Percentiles rank a stretch among this genome's conserved stretches.
These are phyloP conservation scores for Cystobasidium sp. DNA, from an alignment of 1,284 basidiomycete species.

Conservation along the genomic window DNA sequence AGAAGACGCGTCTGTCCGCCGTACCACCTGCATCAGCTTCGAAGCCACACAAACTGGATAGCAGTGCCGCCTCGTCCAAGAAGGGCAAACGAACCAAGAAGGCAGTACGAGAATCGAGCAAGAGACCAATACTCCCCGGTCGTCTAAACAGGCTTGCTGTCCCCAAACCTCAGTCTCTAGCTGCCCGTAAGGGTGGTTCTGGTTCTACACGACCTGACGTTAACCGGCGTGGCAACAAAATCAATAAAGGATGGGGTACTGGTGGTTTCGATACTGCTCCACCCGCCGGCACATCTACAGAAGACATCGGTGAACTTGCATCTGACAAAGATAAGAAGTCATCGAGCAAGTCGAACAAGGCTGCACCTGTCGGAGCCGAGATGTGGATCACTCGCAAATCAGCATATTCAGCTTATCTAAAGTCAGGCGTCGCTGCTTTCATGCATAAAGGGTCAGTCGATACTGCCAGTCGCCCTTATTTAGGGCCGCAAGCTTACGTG, in stretches of 20 bases:
- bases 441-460: conserved; percentile 49
- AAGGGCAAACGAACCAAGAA: conserved; percentile 11
- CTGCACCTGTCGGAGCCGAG: conserved; percentile 35
- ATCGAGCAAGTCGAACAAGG: conserved; percentile 1
- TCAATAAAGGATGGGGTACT: conserved; percentile 43
- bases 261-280: conserved; percentile 37
- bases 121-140: conserved; percentile 33
- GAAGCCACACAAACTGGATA: neutral
- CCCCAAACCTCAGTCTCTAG: conserved; percentile 18
- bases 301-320: conserved; percentile 11
- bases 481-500: neutral
- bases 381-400: conserved; percentile 49
- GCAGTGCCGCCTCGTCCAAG: neutral
- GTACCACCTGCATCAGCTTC: neutral
- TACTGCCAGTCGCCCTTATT: neutral
- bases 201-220: conserved; percentile 34
- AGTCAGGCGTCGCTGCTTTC: conserved; percentile 49
- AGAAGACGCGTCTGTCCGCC: neutral
- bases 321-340: neutral
- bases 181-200: conserved; percentile 15
- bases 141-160: conserved; percentile 38
- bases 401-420: conserved; percentile 49
- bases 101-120: conserved; percentile 19
- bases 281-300: neutral
- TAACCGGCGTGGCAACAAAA: conserved; percentile 40